These are phyloP conservation scores for Ajuga reptans DNA, from an alignment of 305 asterid species.

Conservation along the genomic window DNA sequence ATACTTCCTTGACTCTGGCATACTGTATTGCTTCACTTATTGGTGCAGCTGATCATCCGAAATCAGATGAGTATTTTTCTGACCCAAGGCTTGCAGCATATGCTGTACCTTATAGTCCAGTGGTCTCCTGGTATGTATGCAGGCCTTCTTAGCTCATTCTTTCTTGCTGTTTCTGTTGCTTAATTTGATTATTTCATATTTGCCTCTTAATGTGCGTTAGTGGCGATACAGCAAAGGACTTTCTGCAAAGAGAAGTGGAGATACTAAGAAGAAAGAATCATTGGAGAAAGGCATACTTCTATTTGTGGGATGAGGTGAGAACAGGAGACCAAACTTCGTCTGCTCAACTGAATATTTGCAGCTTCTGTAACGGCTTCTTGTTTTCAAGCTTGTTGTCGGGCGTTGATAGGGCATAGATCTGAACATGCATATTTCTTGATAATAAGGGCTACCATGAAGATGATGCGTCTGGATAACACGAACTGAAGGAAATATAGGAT, in stretches of 20 bases:
- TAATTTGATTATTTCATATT: slow-evolving; percentile 30
- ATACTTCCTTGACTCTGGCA: neutral
- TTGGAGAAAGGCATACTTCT: slow-evolving; percentile 96
- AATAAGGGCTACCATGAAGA: neutral
- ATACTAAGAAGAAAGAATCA: slow-evolving; percentile 68
- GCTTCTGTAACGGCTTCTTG: neutral
- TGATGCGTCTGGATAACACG: neutral
- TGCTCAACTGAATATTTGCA: slow-evolving; percentile 15
- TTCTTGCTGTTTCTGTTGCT: slow-evolving; percentile 16
- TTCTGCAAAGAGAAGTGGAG: slow-evolving; percentile 77
- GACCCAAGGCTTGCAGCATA: slow-evolving; percentile 97
- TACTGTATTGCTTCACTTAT: slow-evolving; percentile 15
- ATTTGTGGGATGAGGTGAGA: slow-evolving; percentile 98
- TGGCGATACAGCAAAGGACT: slow-evolving; percentile 66
- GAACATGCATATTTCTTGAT: slow-evolving; percentile 14
- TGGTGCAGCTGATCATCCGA: slow-evolving; percentile 89
- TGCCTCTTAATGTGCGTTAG: slow-evolving; percentile 44
- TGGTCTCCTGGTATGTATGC: slow-evolving; percentile 51
- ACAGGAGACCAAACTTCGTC: slow-evolving; percentile 12
- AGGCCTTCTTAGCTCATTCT: slow-evolving; percentile 20
- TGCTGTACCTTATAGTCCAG: slow-evolving; percentile 86
- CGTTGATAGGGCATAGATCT: neutral
- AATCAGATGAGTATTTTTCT: slow-evolving; percentile 86
- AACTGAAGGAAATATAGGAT: slow-evolving; percentile 5
- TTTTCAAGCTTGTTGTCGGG: neutral